Base-by-base conservation (phyloP, 129 eudicot species). In the Saussurea involucrata region DNA sequence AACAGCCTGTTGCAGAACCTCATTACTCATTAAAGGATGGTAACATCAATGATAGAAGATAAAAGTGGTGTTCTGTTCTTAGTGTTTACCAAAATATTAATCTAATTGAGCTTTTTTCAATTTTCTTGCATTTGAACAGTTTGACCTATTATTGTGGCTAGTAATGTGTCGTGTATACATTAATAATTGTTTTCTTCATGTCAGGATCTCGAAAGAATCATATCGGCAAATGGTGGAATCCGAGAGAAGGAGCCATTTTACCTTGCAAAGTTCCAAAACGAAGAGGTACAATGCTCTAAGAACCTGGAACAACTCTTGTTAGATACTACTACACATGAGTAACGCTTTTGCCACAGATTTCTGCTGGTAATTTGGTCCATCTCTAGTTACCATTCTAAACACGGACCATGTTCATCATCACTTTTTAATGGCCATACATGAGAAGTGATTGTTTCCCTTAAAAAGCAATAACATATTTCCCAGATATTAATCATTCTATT, bases 121-220 rank as follows among this genome's bases (percentile, higher is more conserved):
- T 58, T 31, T 24, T 53, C 2, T 78, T 78, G 31, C 34, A 21
- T 71, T 71, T 71, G 34, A 69, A 69, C 61, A 9, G 12, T 44
- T 24, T 28, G 68, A 28, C 73, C 71, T 70, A 17, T n/a, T 24
- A 33, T 65, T 69, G 34, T 32, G n/a, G 24, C 24, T 44, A 40
- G 42, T 55, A 37, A 6, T 7, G 12, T 33, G 61, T 63, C 65
- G 34, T 17, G 33, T 5, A 46, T 25, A 44, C 63, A 33, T 64
- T 31, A 57, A 40, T 74, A 37, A 65, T 36, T 46, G 55, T 71
- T 69, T 15, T 78, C 49, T 27, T 67, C 44, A 17, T 86, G 25
- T 78, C 88, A 94, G 98, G 98, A 91, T 78, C 76, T 94, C 22
- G 96, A 89, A 80, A 89, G 92, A 79, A 91, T 94, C 66, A 44